Percentiles rank a stretch among this genome's conserved stretches.
Conservation (phyloP, 352 stramenopile species). For the Blastocystis hominis region DNA sequence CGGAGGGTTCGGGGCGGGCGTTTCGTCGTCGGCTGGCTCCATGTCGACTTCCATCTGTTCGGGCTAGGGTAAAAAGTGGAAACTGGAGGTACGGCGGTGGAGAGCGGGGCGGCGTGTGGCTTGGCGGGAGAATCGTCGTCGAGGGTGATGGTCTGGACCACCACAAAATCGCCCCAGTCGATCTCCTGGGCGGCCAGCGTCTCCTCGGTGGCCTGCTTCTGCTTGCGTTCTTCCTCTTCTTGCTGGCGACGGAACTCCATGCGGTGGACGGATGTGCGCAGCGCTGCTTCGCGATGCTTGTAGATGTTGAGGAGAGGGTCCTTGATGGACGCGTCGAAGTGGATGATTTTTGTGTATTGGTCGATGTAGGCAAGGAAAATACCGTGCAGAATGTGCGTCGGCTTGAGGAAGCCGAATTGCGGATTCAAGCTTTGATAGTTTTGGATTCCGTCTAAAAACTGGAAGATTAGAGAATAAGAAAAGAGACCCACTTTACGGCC, state of each 20-base stretch:
- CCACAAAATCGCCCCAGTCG: conserved; percentile 98
- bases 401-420: conserved; percentile 91
- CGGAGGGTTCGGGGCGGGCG: too few relatives aligned
- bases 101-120: conserved; percentile 59
- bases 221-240: conserved; percentile 67
- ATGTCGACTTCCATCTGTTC: conserved; percentile 61
- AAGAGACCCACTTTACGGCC: conserved; percentile 61
- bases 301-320: conserved; percentile 57
- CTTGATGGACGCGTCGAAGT: conserved; percentile 63
- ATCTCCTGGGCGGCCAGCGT: conserved; percentile 66
- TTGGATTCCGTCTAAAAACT: conserved; percentile 84
- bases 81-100: conserved; percentile 55
- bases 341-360: conserved; percentile 80
- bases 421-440: conserved; percentile 89
- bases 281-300: conserved; percentile 7
- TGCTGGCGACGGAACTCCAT: conserved; percentile 69
- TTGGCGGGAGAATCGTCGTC: conserved; percentile 73
- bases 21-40: conserved; percentile 62
- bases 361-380: conserved; percentile 96
- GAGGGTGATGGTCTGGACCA: conserved; percentile 96
- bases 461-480: conserved; percentile 64
- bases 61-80: not conserved
- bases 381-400: conserved; percentile 85
- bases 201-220: conserved; percentile 62
- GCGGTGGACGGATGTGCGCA: conserved; percentile 63